Base-by-base conservation (phyloP, 495 filamentous ascomycete genomes). In the Immersiella caudata region DNA sequence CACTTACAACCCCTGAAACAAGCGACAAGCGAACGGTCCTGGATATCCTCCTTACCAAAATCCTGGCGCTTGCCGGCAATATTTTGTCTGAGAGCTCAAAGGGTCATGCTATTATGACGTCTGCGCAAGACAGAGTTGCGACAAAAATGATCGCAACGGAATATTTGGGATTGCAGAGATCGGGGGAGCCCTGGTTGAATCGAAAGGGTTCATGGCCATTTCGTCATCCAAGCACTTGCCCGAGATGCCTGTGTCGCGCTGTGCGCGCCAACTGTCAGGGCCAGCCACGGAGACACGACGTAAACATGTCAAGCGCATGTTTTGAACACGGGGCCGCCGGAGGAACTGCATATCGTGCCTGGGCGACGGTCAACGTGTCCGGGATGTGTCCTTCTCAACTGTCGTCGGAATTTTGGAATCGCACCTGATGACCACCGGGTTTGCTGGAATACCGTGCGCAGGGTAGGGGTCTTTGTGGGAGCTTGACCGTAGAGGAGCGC, bases 241-340 rank as follows among this genome's bases (percentile, higher is more conserved):
- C 22, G 21, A n/a, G 20, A 22, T 21, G 63, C 22, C 63, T 40
- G 20, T 33, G 35, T 29, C 62, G 57, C 35, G 35, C 59, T 20
- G 22, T 62, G 21, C 20, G 52, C 8, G 40, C 40, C 60, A 50
- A 60, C 27, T 64, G 58, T 65, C 36, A 61, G 57, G 36, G 25
- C n/a, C 63, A 64, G 68, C 64, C 67, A 71, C 58, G 24, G 69
- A 68, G 58, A 61, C 66, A 65, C 57, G 22, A 68, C 68, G 65
- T 24, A 67, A n/a, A 70, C 67, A 68, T 72, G 70, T 68, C 70
- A 72, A 69, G 55, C 58, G 40, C 16, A 46, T 46, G 68, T 59
- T 36, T 35, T 64, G 68, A 70, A 55, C 60, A 27, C 20, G 60
- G 63, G 46, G 27, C 35, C 11, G 24, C 26, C 24, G 64, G 61